phyloP scores from a whole-genome alignment of 371 early-diverging fungal species.

The Apophysomyces sp. region DNA sequence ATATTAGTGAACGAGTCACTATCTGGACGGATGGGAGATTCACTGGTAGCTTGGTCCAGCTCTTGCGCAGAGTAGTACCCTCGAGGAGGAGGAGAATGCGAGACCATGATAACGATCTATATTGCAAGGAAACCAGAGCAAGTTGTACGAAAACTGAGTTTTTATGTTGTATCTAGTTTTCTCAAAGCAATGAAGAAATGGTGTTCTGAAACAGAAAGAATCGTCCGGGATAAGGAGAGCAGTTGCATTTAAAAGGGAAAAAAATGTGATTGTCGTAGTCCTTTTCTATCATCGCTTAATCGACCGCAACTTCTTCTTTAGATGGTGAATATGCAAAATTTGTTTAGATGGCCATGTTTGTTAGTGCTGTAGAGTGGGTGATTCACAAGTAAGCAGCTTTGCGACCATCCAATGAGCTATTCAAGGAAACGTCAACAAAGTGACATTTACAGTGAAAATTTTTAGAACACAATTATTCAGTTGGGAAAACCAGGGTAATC shows the following conservation, averaged over 20 bases:
- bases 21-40: not conserved
- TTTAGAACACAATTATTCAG: too few relatives aligned
- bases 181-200: not conserved
- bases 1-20: not conserved
- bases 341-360: too few relatives aligned
- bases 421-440: too few relatives aligned
- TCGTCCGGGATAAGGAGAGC: slow-evolving; percentile 1
- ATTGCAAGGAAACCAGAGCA: not conserved
- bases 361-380: too few relatives aligned
- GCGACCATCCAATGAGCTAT: too few relatives aligned
- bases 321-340: not conserved
- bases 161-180: not conserved
- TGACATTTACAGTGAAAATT: too few relatives aligned
- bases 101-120: not conserved
- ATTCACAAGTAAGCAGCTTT: too few relatives aligned
- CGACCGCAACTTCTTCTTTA: too few relatives aligned
- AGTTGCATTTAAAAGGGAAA: slow-evolving; percentile 1
- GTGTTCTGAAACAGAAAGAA: not conserved
- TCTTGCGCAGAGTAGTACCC: not conserved
- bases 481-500: too few relatives aligned
- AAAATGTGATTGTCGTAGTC: not conserved
- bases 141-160: not conserved
- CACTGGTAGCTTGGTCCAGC: not conserved
- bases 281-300: too few relatives aligned
- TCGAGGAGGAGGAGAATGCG: not conserved